Evolutionary conservation across 768 basidiomycete species (phyloP).

Genomic region (Cantharellus cinnabarinus): DNA sequence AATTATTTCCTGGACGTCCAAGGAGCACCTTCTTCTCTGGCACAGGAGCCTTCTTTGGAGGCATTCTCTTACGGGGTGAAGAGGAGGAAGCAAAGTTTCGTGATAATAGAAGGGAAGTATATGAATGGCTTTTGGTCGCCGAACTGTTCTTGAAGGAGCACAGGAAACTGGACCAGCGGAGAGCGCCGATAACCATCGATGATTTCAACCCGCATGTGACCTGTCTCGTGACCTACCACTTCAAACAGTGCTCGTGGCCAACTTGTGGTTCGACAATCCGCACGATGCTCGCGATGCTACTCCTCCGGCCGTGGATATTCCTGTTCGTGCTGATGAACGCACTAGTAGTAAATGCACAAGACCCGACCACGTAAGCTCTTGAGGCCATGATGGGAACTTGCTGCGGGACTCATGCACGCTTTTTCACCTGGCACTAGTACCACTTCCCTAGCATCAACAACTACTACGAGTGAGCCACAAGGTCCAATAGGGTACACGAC

Average conservation of each 20-base stretch:
- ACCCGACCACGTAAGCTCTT: too few relatives aligned
- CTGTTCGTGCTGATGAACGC: background rate
- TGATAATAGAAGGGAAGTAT: too few relatives aligned
- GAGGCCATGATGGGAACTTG: too few relatives aligned
- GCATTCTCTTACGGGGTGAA: slow-evolving; percentile 29
- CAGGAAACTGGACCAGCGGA: background rate
- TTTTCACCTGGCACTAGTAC: too few relatives aligned
- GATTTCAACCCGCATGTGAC: too few relatives aligned
- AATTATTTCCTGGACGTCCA: slow-evolving; percentile 87
- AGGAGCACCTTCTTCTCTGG: slow-evolving; percentile 73
- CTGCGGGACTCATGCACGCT: too few relatives aligned
- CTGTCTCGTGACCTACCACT: too few relatives aligned
- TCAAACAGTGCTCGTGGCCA: background rate
- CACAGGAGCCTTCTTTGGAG: slow-evolving; percentile 65
- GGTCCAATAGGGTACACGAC: background rate
- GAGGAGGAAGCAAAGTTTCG: too few relatives aligned
- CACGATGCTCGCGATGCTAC: background rate
- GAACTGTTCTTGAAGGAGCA: background rate
- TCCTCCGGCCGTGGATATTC: background rate
- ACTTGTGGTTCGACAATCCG: background rate
- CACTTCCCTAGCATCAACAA: background rate
- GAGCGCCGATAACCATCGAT: background rate
- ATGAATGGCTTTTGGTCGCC: too few relatives aligned
- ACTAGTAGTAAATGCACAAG: background rate
- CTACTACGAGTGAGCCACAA: background rate